Evolutionary conservation across 192 early-diverging fungal species (phyloP).

Genomic region (Backusella parvicylindrica): DNA sequence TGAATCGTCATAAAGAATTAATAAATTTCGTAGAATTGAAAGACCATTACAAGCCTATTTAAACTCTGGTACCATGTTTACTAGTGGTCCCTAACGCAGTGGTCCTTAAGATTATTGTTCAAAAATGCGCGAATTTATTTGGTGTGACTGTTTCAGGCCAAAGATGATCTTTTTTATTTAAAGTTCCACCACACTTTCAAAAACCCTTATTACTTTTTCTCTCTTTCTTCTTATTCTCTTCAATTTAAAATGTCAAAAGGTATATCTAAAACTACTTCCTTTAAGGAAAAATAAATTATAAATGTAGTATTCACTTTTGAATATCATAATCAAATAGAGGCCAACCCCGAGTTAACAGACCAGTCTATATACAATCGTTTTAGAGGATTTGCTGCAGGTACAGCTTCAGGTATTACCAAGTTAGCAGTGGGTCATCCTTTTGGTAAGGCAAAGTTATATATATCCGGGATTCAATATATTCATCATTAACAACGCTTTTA

Average conservation of each 20-base stretch:
- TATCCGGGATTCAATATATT: neutral
- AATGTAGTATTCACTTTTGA: no score
- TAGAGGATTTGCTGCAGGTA: constrained; percentile 68
- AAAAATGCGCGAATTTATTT: neutral
- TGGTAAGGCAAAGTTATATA: constrained; percentile 41
- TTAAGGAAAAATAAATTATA: neutral
- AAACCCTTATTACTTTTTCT: neutral
- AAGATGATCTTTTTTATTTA: neutral
- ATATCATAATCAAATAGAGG: constrained; percentile 4
- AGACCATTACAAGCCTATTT: no score
- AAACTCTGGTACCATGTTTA: no score
- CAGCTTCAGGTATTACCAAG: constrained; percentile 75
- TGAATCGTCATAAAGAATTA: no score
- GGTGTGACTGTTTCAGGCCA: neutral
- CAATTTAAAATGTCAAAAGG: neutral
- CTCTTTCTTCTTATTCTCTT: neutral
- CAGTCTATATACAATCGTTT: constrained; percentile 33
- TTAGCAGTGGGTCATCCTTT: constrained; percentile 80
- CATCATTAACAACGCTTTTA: neutral
- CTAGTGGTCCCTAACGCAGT: no score
- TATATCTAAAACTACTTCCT: neutral
- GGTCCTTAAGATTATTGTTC: no score
- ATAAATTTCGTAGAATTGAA: no score
- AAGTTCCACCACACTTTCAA: neutral
- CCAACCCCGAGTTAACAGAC: constrained; percentile 17